These are phyloP conservation scores for Syzygium aqueum DNA, from an alignment of 345 rosid genomes.

Conservation along the genomic window DNA sequence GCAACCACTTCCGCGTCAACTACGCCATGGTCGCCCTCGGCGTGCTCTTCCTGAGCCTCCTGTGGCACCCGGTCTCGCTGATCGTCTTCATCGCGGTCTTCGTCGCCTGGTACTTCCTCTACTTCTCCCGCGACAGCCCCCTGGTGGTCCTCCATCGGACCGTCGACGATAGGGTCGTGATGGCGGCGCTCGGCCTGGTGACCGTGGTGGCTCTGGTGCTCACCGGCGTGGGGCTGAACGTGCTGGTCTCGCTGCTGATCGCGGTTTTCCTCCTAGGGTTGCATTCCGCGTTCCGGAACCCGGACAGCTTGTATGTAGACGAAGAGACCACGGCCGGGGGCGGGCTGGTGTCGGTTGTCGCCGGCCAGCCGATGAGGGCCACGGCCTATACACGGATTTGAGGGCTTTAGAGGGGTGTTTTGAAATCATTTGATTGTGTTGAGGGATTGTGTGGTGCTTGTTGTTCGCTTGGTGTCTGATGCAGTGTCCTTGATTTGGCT, in stretches of 20 bases:
- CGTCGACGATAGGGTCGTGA: not conserved
- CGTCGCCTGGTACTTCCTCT: constrained; percentile 2
- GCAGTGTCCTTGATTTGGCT: not conserved
- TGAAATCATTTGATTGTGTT: not conserved
- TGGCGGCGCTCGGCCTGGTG: not conserved
- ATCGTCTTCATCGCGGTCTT: not conserved
- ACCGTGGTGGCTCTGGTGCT: not conserved
- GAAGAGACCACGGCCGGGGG: not conserved
- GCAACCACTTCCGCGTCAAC: constrained; percentile 5
- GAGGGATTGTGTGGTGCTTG: not conserved
- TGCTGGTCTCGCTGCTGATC: not conserved
- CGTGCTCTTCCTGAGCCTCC: not conserved
- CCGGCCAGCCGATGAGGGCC: not conserved
- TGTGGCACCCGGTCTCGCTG: not conserved
- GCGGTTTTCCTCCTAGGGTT: not conserved
- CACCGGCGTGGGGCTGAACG: not conserved
- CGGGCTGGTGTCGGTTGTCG: not conserved
- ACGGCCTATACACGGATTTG: not conserved
- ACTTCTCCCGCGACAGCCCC: not conserved
- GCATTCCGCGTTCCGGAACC: not conserved
- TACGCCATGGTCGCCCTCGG: not conserved
- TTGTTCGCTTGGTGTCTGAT: not conserved
- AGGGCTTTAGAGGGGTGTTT: not conserved
- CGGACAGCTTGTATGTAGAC: not conserved
- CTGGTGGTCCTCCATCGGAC: not conserved